phyloP scores from a whole-genome alignment of 2,329 filamentous ascomycete genomes.

The Aspergillus thermomutatus region DNA sequence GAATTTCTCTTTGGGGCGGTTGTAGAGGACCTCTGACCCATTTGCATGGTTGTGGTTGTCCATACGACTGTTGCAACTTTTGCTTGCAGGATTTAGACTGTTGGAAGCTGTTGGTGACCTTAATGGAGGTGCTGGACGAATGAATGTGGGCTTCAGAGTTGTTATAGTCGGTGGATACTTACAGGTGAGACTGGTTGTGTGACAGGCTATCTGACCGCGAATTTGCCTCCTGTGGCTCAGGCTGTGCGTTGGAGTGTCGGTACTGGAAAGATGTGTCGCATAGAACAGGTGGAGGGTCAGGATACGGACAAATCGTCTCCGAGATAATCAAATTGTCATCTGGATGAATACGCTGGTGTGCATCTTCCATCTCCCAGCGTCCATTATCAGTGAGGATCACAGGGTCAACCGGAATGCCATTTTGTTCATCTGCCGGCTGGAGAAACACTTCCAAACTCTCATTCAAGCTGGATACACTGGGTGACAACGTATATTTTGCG shows the following conservation, averaged over 20 bases:
- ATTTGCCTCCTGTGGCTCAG: background rate
- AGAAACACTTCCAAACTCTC: conserved; percentile 1
- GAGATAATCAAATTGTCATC: background rate
- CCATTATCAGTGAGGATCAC: conserved; percentile 4
- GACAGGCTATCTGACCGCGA: background rate
- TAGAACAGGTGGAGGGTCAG: conserved; percentile 3
- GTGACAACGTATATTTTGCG: too few species aligned
- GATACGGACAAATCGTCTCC: conserved; percentile 8
- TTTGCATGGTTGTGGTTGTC: background rate
- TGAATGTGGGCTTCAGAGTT: background rate
- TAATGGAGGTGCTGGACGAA: background rate
- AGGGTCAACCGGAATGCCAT: conserved; percentile 3
- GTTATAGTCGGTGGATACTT: conserved; percentile 1
- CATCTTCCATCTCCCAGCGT: conserved; percentile 1
- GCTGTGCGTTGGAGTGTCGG: conserved; percentile 1
- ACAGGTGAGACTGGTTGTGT: background rate
- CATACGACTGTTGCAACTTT: background rate
- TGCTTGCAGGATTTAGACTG: conserved; percentile 1
- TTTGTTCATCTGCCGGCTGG: conserved; percentile 1
- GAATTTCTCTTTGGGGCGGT: background rate
- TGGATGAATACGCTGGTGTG: background rate
- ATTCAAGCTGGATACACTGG: conserved; percentile 2
- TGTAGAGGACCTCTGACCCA: background rate
- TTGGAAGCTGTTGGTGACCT: background rate
- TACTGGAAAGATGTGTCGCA: background rate